Base-by-base conservation (phyloP, 441 rosid species). In the Erodium texanum region DNA sequence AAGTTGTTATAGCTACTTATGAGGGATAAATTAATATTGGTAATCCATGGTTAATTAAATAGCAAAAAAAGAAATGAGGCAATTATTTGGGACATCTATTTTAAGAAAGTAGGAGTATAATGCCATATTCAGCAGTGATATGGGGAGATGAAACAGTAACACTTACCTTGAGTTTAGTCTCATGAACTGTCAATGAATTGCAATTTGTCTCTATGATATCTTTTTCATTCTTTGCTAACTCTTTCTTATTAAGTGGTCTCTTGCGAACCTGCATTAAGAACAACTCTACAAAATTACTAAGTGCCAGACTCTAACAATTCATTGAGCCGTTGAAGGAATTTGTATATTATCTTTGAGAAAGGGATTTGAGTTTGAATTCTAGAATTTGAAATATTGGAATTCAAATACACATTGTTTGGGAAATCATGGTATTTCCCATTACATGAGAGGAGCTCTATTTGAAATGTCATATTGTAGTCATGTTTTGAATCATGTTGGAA, bases 141-240 rank as follows among this genome's bases (percentile, higher is more conserved):
- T 32, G 36, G 36, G 5, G 36, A 32, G 5, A 32, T 5, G 7
- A 32, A 32, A 32, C 36, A 5, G 36, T 32, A 32, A 32, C 36
- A 1, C 7, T 32, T 32, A 32, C 36, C 20, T n/a, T 93, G 18
- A 93, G 86, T 84, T 93, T 93, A 14, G 97, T 89, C 79, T 93
- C 97, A 79, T 93, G 89, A 72, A 93, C 36, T 32, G 36, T 32
- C 7, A 32, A 32, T 2, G 36, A 32, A 32, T 91, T 93, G 71
- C 81, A 82, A 78, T 67, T 75, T 38, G 97, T 86, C 59, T 89
- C 96, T 71, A 94, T 72, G 24, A 93, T 91, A 81, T 93, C 99
- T 79, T 93, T 96, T 79, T 93, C 99, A 71, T 87, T 91, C 80
- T 5, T 32, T 32, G 6, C 36, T 32, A 32, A 32, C 7, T 32